Percentiles rank a stretch among this genome's conserved stretches.
These are phyloP conservation scores for Starmerella cellae DNA, from an alignment of 805 yeast genomes.

Conservation along the genomic window DNA sequence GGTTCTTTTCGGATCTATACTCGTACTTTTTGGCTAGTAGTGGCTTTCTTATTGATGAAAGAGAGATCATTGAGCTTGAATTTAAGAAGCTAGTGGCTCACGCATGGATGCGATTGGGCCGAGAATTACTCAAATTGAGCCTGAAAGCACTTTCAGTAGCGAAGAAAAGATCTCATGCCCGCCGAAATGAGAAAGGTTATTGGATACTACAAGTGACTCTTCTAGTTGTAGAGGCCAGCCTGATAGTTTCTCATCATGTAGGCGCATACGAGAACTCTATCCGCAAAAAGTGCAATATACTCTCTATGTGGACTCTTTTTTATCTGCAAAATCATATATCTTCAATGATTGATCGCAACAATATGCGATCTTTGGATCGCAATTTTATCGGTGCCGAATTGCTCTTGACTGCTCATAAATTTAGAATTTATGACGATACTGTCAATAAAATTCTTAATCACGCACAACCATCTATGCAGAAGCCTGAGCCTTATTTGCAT, in stretches of 20 bases:
- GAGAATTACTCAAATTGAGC: conserved; percentile 2
- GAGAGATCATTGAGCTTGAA: conserved; percentile 9
- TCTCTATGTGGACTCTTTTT: conserved; percentile 8
- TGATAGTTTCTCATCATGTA: conserved; percentile 3
- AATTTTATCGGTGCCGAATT: conserved; percentile 10
- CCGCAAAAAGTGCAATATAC: neutral
- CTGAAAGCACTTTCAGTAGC: neutral
- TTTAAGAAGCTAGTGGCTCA: conserved; percentile 4
- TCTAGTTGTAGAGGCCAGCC: conserved; percentile 3
- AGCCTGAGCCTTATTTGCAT: conserved; percentile 10
- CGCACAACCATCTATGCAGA: too few species aligned
- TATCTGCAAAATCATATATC: conserved; percentile 9
- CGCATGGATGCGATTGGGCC: conserved; percentile 12
- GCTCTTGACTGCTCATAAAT: neutral
- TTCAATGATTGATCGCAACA: conserved; percentile 8
- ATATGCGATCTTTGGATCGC: neutral
- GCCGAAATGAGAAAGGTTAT: neutral
- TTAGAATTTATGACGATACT: neutral
- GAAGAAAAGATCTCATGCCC: neutral
- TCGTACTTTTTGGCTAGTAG: conserved; percentile 14
- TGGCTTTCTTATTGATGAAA: conserved; percentile 13
- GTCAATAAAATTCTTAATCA: neutral
- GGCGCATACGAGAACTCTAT: neutral
- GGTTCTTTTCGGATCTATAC: conserved; percentile 10
- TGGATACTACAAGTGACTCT: neutral